Evolutionary conservation across 371 early-diverging fungal genomes (phyloP), one percentile per base, ranked within the genome.

Genomic region (Mortierella sp.): DNA sequence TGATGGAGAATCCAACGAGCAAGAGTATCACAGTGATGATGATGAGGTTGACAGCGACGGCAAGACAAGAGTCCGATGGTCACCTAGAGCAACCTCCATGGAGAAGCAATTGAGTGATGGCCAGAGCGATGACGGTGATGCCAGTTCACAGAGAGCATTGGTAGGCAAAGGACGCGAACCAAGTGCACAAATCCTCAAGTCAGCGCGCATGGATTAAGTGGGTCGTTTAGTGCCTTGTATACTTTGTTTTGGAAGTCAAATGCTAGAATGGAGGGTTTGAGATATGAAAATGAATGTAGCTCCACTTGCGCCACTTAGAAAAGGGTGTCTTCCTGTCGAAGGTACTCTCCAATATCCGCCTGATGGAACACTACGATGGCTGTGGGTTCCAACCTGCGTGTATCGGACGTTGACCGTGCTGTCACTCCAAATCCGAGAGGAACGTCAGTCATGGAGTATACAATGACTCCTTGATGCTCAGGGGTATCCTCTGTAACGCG

Each of bases 381-480:
- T 29, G 97, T 98, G 19, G 99, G 98, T 63, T 98, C 96, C 67
- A 97, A 83, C 71, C 92, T 95, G 60, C 94, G 86, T 68, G 94
- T 92, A 56, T 95, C 97, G 28, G 88, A 87, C 2, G 96, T 95
- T 27, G 96, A 94, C 70, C 94, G 85, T 19, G 99, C 94, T 29
- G 97, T 96, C 27, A 99, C 95, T 34, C 99, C 99, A 83, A 99
- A 99, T 12, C 99, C 99, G 58, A 99, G 85, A 19, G 98, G 98
- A 19, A 94, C 84, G 80, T 99, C 98, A 39, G 89, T 83, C 94
- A 96, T 95, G 45, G 96, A 94, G 76, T 90, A 95, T 28, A 99
- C 87, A 22, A 99, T 91, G 12, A 99, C 98, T 66, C 98, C 98
- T 78, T 96, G 94, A 80, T 99, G 98, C 80, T 97, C 95, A 31